Evolutionary conservation across 768 basidiomycete genomes (phyloP), one percentile per base, ranked within the genome.

Genomic region (Dentipellis fragilis): DNA sequence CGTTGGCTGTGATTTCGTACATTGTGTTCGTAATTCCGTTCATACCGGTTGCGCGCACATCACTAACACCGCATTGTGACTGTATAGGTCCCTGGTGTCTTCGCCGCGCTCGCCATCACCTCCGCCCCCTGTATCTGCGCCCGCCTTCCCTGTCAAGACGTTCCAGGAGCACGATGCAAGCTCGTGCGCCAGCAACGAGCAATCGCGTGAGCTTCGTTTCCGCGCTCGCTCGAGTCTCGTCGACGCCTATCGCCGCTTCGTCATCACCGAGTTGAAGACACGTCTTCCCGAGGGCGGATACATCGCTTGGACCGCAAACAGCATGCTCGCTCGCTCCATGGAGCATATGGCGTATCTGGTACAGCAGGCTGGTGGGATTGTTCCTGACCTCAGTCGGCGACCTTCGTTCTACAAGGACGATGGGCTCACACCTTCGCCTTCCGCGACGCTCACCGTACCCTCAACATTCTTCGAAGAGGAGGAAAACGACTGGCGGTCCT

Each of bases 161-260:
- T 48, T 4, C 51, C 45, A 54, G 2, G 54, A 36, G 29, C 55
- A 49, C 70, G 22, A 57, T 49, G 36, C 39, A 54, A 56, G 51
- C 22, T 51, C 22, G 51, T 55, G 48, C 22, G 65, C 45, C 56
- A 65, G 19, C 65, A 51, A 51, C 17, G 34, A 42, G 5, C 36
- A 35, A 36, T 58, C 77, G 17, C 73, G 74, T n/a, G 65, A 65
- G 52, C 75, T 84, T 40, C 79, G 85, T 16, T 71, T 75, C 37
- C 75, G 79, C 47, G 87, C 87, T 4, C 82, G 86, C 34, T 83
- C 85, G 17, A 73, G 75, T 3, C 75, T 89, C 12, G 74, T 88
- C 7, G 85, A 90, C 60, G 73, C 79, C 3, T 88, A 81, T 63
- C 80, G 86, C 36, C 75, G 74, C 21, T 78, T 81, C 62, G 76